A percentile compares a stretch with the other conserved stretches of the same genome.
These are phyloP conservation scores for Penicillium subrubescens DNA, from an alignment of 495 filamentous ascomycete genomes.

Conservation along the genomic window DNA sequence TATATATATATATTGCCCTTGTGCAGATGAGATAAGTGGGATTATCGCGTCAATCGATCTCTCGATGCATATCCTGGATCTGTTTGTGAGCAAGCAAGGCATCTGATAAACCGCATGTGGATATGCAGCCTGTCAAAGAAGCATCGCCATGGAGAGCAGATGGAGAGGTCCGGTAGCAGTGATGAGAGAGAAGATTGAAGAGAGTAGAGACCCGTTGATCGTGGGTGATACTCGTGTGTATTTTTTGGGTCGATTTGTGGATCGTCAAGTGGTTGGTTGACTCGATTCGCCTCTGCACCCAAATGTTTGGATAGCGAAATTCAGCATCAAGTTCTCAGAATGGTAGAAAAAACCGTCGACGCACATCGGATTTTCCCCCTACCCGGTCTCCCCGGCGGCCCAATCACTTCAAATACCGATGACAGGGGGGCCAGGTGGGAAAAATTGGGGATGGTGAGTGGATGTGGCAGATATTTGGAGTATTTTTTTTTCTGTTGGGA, in stretches of 20 bases:
- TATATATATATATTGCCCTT: conserved; percentile 11
- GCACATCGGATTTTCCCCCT: conserved; percentile 15
- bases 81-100: conserved; percentile 18
- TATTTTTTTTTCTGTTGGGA: neutral
- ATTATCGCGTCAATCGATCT: conserved; percentile 2
- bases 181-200: neutral
- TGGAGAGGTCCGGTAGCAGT: neutral
- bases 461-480: neutral
- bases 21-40: neutral
- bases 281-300: neutral
- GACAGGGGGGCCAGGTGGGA: conserved; percentile 5
- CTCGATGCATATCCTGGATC: conserved; percentile 31
- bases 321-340: neutral
- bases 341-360: conserved; percentile 3
- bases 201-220: neutral
- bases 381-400: conserved; percentile 5
- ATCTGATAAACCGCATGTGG: conserved; percentile 27
- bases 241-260: neutral
- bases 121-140: conserved; percentile 11
- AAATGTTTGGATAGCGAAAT: neutral
- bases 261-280: neutral
- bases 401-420: conserved; percentile 12
- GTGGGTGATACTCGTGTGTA: neutral
- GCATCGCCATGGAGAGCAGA: neutral
- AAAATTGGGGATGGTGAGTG: neutral